Conservation (phyloP, 129 eudicot species). For the Escallonia herrerae region DNA sequence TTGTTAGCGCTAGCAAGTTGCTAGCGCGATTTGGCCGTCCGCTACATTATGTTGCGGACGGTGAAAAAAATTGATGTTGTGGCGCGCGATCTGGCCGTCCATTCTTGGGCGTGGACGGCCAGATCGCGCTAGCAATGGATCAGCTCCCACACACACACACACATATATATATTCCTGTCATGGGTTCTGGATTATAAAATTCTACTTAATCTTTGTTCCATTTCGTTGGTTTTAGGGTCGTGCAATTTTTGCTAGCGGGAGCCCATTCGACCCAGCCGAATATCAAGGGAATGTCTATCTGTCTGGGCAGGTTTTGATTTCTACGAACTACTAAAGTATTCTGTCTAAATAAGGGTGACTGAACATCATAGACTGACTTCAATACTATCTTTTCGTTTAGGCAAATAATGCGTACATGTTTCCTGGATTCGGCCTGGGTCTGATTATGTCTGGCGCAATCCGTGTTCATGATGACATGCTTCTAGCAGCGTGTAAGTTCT, state of each 20-base stretch:
- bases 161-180: too few species aligned
- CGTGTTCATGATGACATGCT: conserved; percentile 99
- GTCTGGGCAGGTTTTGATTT: conserved; percentile 76
- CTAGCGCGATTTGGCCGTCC: too few species aligned
- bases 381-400: conserved; percentile 25
- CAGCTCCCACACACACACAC: too few species aligned
- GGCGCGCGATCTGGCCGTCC: too few species aligned
- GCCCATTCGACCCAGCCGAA: conserved; percentile 91
- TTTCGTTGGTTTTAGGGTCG: conserved; percentile 55
- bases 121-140: too few species aligned
- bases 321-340: background rate
- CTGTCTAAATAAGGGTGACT: too few species aligned
- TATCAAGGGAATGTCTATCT: conserved; percentile 58
- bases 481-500: conserved; percentile 85
- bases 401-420: conserved; percentile 96
- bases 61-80: too few species aligned
- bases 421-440: conserved; percentile 94
- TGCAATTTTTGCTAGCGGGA: conserved; percentile 88
- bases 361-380: conserved; percentile 14
- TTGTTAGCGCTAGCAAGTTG: too few species aligned
- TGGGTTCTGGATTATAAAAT: background rate
- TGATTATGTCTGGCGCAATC: conserved; percentile 93
- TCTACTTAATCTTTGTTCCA: background rate
- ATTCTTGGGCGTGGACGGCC: too few species aligned
- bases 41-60: too few species aligned